A percentile compares a stretch with the other conserved stretches of the same genome.
phyloP scores from a whole-genome alignment of 129 eudicot genomes.

The Chrysanthemum lavandulifolium region DNA sequence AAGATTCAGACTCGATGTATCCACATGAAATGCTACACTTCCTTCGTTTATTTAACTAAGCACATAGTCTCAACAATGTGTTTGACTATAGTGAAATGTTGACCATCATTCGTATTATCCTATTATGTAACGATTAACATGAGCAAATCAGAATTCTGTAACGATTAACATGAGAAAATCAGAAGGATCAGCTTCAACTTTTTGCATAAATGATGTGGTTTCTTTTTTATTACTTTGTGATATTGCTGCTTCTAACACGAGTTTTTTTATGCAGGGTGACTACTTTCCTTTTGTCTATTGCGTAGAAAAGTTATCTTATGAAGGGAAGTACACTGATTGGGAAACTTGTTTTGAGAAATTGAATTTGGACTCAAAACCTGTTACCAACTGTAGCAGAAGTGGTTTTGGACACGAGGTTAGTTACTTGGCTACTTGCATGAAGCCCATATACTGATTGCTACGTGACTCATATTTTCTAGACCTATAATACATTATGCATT shows the following conservation, averaged over 20 bases:
- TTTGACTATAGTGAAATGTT: slow-evolving; percentile 7
- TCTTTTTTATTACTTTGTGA: background rate
- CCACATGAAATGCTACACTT: background rate
- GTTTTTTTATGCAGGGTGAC: slow-evolving; percentile 53
- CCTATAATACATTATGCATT: background rate
- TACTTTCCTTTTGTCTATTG: slow-evolving; percentile 82
- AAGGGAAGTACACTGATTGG: slow-evolving; percentile 59
- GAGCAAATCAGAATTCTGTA: background rate
- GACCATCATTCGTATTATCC: background rate
- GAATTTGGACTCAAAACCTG: slow-evolving; percentile 66
- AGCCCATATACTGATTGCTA: background rate
- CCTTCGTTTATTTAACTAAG: background rate
- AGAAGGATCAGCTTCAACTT: background rate
- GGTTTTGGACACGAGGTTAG: slow-evolving; percentile 73
- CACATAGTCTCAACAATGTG: slow-evolving; percentile 5
- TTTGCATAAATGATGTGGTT: background rate
- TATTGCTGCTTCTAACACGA: slow-evolving; percentile 6
- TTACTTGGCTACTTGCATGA: slow-evolving; percentile 5
- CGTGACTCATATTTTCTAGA: background rate
- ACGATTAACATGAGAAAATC: background rate
- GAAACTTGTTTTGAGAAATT: slow-evolving; percentile 79
- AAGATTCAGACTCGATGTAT: slow-evolving; percentile 24
- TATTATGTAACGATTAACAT: background rate
- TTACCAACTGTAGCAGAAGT: slow-evolving; percentile 52
- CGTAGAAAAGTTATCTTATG: slow-evolving; percentile 60